Evolutionary conservation across 1,284 basidiomycete genomes (phyloP).

Genomic region (Pseudozyma flocculosa): DNA sequence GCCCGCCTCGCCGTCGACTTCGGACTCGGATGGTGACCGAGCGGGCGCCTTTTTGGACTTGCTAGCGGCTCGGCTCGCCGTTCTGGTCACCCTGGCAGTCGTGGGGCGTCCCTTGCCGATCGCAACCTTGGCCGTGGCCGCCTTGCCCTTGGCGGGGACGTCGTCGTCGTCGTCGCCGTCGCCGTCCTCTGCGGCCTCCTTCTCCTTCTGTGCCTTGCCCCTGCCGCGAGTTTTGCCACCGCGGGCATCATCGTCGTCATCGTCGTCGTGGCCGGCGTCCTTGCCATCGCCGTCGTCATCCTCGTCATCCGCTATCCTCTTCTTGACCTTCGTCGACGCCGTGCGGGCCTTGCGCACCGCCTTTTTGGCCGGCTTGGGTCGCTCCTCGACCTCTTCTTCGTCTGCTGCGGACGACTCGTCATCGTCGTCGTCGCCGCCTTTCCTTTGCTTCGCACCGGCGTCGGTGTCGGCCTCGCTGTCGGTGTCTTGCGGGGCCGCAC

Average conservation of each 20-base stretch:
- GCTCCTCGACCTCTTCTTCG: constrained; percentile 5
- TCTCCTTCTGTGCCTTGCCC: constrained; percentile 3
- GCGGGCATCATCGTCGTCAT: too few species aligned
- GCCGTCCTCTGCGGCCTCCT: not conserved
- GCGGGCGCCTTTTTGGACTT: constrained; percentile 17
- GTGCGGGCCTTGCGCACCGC: constrained; percentile 15
- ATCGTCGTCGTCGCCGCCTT: constrained; percentile 1
- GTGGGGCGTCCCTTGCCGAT: not conserved
- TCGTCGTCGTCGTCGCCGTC: not conserved
- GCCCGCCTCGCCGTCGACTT: constrained; percentile 6
- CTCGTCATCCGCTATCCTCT: constrained; percentile 2
- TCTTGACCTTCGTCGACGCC: constrained; percentile 13
- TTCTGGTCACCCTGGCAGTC: not conserved
- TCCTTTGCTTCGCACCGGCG: not conserved
- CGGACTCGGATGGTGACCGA: too few species aligned
- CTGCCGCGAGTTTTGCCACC: too few species aligned
- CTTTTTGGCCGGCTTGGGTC: constrained; percentile 11
- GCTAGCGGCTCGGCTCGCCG: not conserved
- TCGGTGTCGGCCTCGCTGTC: constrained; percentile 4
- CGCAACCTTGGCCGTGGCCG: not conserved
- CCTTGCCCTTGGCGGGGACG: not conserved
- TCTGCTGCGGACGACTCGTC: not conserved
- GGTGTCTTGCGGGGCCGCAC: not conserved
- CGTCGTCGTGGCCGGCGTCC: not conserved
- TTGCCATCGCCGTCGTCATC: constrained; percentile 3